phyloP scores from a whole-genome alignment of 1,284 basidiomycete genomes.

The Uromyces viciae-fabae region DNA sequence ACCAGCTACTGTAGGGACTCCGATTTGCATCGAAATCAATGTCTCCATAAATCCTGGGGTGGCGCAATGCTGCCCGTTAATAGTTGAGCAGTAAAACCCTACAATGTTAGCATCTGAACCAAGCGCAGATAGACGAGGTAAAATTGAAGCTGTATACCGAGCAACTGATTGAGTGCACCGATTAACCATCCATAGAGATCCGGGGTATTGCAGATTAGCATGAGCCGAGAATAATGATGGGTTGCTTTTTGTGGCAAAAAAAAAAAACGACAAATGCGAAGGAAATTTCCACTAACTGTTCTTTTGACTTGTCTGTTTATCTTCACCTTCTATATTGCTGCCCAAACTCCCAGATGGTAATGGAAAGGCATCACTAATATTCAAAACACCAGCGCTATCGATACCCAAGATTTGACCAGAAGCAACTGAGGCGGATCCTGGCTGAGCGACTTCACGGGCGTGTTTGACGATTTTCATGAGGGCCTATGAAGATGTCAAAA shows the following conservation, averaged over 20 bases:
- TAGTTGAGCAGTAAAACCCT: constrained; percentile 89
- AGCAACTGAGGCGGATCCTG: constrained; percentile 63
- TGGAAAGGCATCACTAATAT: constrained; percentile 88
- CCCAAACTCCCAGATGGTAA: constrained; percentile 62
- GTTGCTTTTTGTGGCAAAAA: constrained; percentile 60
- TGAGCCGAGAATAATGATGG: too few relatives aligned
- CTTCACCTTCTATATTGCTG: constrained; percentile 70
- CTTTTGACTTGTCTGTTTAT: constrained; percentile 60
- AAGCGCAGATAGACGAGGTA: constrained; percentile 81
- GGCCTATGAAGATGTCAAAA: constrained; percentile 62
- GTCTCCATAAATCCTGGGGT: constrained; percentile 87
- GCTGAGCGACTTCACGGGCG: constrained; percentile 62
- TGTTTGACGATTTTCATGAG: constrained; percentile 87
- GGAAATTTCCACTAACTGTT: constrained; percentile 30
- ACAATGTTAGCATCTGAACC: constrained; percentile 91
- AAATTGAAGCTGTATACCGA: constrained; percentile 75
- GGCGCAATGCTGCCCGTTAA: constrained; percentile 56
- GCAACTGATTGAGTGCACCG: constrained; percentile 47
- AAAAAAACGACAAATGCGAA: constrained; percentile 20
- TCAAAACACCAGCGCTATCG: constrained; percentile 82
- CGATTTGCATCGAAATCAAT: constrained; percentile 81
- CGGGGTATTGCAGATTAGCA: neutral
- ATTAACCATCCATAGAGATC: neutral
- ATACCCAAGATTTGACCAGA: constrained; percentile 83
- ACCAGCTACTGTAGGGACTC: constrained; percentile 68